A percentile compares a stretch with the other conserved stretches of the same genome.
These are phyloP conservation scores for Aspergillus sp. DNA, from an alignment of 2,329 filamentous ascomycete species.

Conservation along the genomic window DNA sequence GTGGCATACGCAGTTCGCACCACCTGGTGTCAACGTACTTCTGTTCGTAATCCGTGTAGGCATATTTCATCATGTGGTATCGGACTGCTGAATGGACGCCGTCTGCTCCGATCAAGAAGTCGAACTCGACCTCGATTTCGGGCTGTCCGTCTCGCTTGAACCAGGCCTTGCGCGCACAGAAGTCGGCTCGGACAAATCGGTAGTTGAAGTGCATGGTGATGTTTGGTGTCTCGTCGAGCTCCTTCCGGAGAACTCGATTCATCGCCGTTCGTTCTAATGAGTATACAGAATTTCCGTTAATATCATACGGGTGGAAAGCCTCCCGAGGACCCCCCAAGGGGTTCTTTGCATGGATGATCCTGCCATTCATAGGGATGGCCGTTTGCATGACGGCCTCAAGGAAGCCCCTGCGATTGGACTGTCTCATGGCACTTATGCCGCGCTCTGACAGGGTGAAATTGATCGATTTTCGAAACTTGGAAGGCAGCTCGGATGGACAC, in stretches of 20 bases:
- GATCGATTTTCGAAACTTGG: conserved; percentile 97
- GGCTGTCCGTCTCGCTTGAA: conserved; percentile 66
- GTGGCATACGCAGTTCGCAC: conserved; percentile 88
- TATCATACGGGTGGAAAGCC: conserved; percentile 84
- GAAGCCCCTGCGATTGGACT: conserved; percentile 65
- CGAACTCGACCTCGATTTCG: conserved; percentile 81
- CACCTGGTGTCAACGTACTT: conserved; percentile 95
- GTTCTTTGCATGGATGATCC: conserved; percentile 85
- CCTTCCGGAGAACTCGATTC: conserved; percentile 80
- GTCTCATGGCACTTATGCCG: conserved; percentile 82
- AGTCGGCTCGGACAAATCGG: conserved; percentile 88
- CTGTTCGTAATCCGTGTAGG: conserved; percentile 85
- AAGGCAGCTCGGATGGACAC: conserved; percentile 73
- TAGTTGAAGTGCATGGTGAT: conserved; percentile 92
- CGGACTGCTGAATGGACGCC: conserved; percentile 89
- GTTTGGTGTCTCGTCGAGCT: conserved; percentile 79
- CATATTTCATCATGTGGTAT: conserved; percentile 94
- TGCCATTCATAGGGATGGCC: conserved; percentile 89
- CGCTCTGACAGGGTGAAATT: conserved; percentile 93
- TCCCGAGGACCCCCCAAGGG: conserved; percentile 66
- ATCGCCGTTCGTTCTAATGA: conserved; percentile 82
- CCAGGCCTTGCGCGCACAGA: conserved; percentile 76
- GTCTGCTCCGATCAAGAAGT: conserved; percentile 91
- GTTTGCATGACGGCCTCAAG: conserved; percentile 71
- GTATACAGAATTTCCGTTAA: conserved; percentile 79